Conservation (phyloP, 164 flowering plant genomes). For the Houttuynia cordata region DNA sequence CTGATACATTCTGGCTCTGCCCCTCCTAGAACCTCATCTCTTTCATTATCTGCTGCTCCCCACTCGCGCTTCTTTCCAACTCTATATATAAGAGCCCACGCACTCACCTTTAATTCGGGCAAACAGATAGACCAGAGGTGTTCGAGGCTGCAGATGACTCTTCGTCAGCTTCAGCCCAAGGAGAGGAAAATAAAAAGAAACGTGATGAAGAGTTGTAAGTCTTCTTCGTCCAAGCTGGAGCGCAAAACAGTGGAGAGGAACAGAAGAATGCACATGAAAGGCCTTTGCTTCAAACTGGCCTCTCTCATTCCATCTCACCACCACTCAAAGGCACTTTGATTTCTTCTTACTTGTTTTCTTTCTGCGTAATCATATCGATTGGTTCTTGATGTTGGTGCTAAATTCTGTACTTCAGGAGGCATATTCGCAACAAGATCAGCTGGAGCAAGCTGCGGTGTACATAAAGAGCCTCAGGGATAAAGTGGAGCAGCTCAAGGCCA, state of each 20-base stretch:
- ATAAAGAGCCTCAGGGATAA: slow-evolving; percentile 21
- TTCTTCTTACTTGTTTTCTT: no score
- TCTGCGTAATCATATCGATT: no score
- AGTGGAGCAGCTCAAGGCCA: slow-evolving; percentile 21
- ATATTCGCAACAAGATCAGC: slow-evolving; percentile 25
- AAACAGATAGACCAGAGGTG: neutral
- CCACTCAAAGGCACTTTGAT: slow-evolving; percentile 18
- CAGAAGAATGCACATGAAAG: slow-evolving; percentile 38
- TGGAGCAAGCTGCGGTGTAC: slow-evolving; percentile 25
- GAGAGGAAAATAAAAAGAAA: no score
- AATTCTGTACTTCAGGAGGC: slow-evolving; percentile 11
- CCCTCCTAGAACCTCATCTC: no score
- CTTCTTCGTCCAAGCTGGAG: slow-evolving; percentile 15
- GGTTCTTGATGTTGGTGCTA: neutral
- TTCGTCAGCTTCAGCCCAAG: no score
- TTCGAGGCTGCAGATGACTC: no score
- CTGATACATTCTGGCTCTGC: no score
- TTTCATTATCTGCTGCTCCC: no score
- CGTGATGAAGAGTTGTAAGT: slow-evolving; percentile 8
- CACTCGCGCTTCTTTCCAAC: no score
- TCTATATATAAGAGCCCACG: no score
- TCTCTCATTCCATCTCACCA: slow-evolving; percentile 27
- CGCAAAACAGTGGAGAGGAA: slow-evolving; percentile 38
- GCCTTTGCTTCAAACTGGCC: slow-evolving; percentile 30
- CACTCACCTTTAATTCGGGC: no score